These are phyloP conservation scores for Penicillium crystallinum DNA, from an alignment of 495 filamentous ascomycete genomes.

Conservation along the genomic window DNA sequence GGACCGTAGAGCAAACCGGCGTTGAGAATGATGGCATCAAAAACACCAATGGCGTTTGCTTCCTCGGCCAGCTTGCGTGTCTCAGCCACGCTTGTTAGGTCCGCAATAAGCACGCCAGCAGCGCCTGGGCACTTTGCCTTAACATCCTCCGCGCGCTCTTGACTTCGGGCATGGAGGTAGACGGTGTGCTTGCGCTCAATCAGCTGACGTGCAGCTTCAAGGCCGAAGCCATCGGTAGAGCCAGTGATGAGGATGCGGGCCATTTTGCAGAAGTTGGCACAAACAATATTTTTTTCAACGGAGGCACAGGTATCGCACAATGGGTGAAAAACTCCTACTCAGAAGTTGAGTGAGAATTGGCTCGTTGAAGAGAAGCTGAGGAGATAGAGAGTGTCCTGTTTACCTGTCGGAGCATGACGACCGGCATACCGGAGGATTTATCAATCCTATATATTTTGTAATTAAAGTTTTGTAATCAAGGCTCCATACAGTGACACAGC, in stretches of 20 bases:
- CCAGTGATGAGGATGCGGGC: slow-evolving; percentile 16
- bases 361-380: no score
- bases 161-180: slow-evolving; percentile 19
- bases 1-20: slow-evolving; percentile 14
- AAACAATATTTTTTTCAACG: not conserved
- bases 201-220: slow-evolving; percentile 13
- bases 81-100: slow-evolving; percentile 13
- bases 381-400: no score
- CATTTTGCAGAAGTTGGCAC: slow-evolving; percentile 1
- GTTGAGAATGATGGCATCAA: slow-evolving; percentile 19
- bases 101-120: slow-evolving; percentile 16
- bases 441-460: no score
- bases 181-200: slow-evolving; percentile 13
- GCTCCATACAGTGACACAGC: not conserved
- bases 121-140: slow-evolving; percentile 18
- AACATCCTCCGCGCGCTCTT: slow-evolving; percentile 11
- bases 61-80: slow-evolving; percentile 14
- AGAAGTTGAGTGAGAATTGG: no score
- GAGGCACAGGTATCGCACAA: no score
- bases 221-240: slow-evolving; percentile 16
- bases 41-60: slow-evolving; percentile 17
- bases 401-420: no score
- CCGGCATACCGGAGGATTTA: no score
- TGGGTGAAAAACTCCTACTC: no score
- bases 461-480: slow-evolving; percentile 1